Evolutionary conservation across 306 rosid species (phyloP).

Genomic region (Inga oerstediana): DNA sequence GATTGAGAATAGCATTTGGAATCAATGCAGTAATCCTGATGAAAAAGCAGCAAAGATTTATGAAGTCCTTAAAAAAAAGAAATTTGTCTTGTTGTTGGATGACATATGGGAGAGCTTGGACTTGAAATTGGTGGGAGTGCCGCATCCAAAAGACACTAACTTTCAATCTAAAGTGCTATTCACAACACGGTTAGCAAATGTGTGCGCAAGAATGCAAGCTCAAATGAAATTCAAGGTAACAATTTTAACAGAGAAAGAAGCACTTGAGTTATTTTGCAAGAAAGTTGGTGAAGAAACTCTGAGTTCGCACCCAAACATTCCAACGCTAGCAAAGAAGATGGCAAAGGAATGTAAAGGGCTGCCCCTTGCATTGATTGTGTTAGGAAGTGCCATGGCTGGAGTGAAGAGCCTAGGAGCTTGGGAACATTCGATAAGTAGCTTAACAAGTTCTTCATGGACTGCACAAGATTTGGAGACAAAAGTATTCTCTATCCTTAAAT

Average conservation of each 20-base stretch:
- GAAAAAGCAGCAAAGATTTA: background rate
- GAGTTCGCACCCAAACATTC: background rate
- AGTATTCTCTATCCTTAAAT: background rate
- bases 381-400: slow-evolving; percentile 7
- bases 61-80: background rate
- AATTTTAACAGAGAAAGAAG: slow-evolving; percentile 6
- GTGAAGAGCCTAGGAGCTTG: background rate
- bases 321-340: background rate
- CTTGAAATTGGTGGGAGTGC: slow-evolving; percentile 26
- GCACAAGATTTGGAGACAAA: background rate
- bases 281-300: slow-evolving; percentile 19
- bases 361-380: background rate
- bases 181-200: slow-evolving; percentile 32
- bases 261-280: slow-evolving; percentile 26
- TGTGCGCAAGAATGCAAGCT: slow-evolving; percentile 39
- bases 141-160: background rate
- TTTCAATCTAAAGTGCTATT: slow-evolving; percentile 29
- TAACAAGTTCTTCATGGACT: background rate
- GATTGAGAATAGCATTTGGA: background rate
- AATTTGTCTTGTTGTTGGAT: slow-evolving; percentile 35
- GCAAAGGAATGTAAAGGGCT: background rate
- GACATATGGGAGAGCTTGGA: slow-evolving; percentile 41
- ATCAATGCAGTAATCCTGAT: background rate
- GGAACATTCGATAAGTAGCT: background rate
- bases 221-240: background rate